Percentiles rank a stretch among this genome's conserved stretches.
phyloP scores from a whole-genome alignment of 495 filamentous ascomycete species.

The Aspergillus steynii region DNA sequence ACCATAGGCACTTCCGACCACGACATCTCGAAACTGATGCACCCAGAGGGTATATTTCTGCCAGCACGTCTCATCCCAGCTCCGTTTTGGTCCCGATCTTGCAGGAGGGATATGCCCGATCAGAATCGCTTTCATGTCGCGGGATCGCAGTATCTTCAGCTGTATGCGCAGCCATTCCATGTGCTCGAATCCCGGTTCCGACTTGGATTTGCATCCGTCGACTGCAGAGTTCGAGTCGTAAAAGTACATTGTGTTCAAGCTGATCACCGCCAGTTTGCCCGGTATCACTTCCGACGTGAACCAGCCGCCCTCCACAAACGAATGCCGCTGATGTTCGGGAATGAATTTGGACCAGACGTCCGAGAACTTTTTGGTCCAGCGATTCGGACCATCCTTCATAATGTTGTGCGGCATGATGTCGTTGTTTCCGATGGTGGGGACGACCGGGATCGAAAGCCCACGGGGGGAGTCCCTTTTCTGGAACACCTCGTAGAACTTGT shows the following conservation, averaged over 20 bases:
- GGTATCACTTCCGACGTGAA: constrained; percentile 93
- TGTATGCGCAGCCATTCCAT: constrained; percentile 97
- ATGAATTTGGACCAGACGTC: constrained; percentile 84
- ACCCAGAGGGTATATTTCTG: constrained; percentile 95
- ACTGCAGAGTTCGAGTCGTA: constrained; percentile 89
- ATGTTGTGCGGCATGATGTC: constrained; percentile 98
- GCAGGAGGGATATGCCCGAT: constrained; percentile 94
- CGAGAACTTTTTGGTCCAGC: constrained; percentile 71
- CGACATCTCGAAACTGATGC: constrained; percentile 84
- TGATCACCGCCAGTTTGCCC: constrained; percentile 82
- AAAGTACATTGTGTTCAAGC: constrained; percentile 96
- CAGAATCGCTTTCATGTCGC: constrained; percentile 92
- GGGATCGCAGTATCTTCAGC: constrained; percentile 74
- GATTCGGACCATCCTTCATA: constrained; percentile 78
- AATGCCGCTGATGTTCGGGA: constrained; percentile 88
- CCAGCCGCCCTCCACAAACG: constrained; percentile 91
- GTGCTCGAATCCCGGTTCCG: constrained; percentile 87
- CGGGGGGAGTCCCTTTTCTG: constrained; percentile 46
- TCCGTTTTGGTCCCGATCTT: constrained; percentile 73
- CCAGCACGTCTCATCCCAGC: constrained; percentile 96
- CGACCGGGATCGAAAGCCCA: constrained; percentile 71
- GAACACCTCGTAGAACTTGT: constrained; percentile 76
- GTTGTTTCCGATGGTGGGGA: constrained; percentile 95
- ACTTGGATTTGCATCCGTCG: constrained; percentile 76
- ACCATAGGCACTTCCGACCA: constrained; percentile 77